Evolutionary conservation across 1,139 yeast genomes (phyloP).

Genomic region (Lodderomyces parapsilosis): DNA sequence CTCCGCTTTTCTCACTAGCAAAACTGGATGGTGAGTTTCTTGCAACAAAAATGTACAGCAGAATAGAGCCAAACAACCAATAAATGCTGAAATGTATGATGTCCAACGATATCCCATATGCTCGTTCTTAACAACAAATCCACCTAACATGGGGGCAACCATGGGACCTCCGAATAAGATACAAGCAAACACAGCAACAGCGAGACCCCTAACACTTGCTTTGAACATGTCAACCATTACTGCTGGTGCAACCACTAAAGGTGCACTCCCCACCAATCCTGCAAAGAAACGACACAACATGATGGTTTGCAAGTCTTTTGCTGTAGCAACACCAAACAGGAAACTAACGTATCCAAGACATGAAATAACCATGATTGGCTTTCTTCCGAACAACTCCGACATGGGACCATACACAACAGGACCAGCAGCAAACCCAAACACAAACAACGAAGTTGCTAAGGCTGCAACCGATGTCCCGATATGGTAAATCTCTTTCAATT

Average conservation of each 20-base stretch:
- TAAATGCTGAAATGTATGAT: constrained; percentile 51
- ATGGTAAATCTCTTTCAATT: constrained; percentile 26
- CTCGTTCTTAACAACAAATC: constrained; percentile 31
- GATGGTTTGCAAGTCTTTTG: constrained; percentile 38
- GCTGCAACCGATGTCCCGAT: constrained; percentile 35
- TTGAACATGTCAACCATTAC: constrained; percentile 39
- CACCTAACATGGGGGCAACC: constrained; percentile 44
- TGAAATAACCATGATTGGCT: constrained; percentile 27
- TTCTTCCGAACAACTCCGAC: constrained; percentile 42
- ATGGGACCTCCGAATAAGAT: constrained; percentile 47
- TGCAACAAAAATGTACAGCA: constrained; percentile 31
- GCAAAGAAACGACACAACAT: constrained; percentile 43
- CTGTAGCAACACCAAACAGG: constrained; percentile 39
- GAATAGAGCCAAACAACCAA: constrained; percentile 36
- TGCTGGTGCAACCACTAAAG: constrained; percentile 44
- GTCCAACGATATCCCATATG: constrained; percentile 59
- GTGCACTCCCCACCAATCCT: constrained; percentile 43
- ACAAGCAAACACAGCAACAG: constrained; percentile 32
- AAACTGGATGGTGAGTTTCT: constrained; percentile 51
- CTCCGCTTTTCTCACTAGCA: constrained; percentile 61
- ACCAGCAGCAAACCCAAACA: constrained; percentile 45
- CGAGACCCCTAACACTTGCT: constrained; percentile 35
- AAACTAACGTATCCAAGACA: constrained; percentile 33
- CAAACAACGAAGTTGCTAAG: constrained; percentile 41
- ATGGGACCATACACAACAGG: constrained; percentile 45